Base-by-base conservation (phyloP, 441 rosid genomes). In the Viola pubescens region DNA sequence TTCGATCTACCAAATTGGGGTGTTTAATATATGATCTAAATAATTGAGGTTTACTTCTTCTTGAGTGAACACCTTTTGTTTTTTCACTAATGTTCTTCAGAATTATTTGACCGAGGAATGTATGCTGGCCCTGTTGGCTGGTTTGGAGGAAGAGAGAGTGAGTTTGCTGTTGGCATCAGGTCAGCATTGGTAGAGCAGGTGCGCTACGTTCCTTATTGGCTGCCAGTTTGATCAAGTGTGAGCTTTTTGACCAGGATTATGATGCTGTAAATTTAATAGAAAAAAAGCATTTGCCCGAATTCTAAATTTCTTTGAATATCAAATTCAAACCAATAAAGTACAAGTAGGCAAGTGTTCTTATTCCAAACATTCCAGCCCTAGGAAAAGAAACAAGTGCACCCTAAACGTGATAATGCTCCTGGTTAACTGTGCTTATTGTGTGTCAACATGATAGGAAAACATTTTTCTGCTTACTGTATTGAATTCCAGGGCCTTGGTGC, bases 121-220 rank as follows among this genome's bases (percentile, higher is more conserved):
- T 91, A 82, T 68, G 98, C 98, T 51, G 98, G 98, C 37, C 95
- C 98, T 11, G 70, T 91, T 46, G 98, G 98, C 5, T 91, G 92
- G 94, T 87, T 91, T 72, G 96, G 98, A 67, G 96, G 98, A 26
- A 84, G 84, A n/a, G 98, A 89, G 76, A 85, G 96, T 67, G 98
- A 91, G 66, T 91, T 91, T 80, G 91, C 97, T 47, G 98, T 89
- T 48, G 98, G 98, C 56, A 89, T 91, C 55, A 80, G 98, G 77
- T 91, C 97, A 57, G 95, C 98, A 44, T 66, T 91, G 67, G 95
- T 88, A 7, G 87, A 84, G 68, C 80, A 85, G 96, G 98, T 91
- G 61, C 66, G 80, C 73, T 56, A 10, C 1, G 4, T 47, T 50
- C 62, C 56, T 48, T 43, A 40, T 41, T 51, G 11, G 10, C 9